These are phyloP conservation scores for Phenoliferia sp. DNA, from an alignment of 1,284 basidiomycete genomes.

Conservation along the genomic window DNA sequence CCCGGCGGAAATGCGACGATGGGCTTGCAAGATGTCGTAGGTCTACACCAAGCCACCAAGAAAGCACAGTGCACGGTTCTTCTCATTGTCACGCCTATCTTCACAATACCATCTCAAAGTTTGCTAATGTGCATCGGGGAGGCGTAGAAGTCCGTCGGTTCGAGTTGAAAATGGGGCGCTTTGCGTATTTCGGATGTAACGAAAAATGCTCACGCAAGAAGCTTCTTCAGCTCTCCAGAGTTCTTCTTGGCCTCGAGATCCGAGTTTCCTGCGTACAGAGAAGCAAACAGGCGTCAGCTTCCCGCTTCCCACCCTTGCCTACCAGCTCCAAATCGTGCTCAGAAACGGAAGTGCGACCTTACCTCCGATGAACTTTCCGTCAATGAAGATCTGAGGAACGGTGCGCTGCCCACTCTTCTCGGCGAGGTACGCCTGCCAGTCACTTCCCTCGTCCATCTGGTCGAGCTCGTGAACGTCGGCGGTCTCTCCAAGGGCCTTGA, in stretches of 20 bases:
- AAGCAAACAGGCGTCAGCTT: not conserved
- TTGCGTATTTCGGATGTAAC: too few species aligned
- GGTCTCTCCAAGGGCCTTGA: constrained; percentile 38
- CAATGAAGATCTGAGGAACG: constrained; percentile 47
- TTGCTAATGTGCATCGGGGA: too few species aligned
- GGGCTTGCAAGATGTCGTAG: too few species aligned
- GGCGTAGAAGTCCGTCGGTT: too few species aligned
- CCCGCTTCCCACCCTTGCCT: not conserved
- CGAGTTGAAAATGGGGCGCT: too few species aligned
- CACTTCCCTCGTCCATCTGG: constrained; percentile 35
- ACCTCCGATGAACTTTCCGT: constrained; percentile 43
- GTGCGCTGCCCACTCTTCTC: constrained; percentile 46
- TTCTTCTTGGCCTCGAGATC: constrained; percentile 31
- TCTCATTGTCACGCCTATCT: too few species aligned
- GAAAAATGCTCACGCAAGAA: too few species aligned
- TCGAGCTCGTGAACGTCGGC: constrained; percentile 44
- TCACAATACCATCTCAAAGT: too few species aligned
- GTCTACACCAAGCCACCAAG: too few species aligned
- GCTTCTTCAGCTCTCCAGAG: constrained; percentile 41
- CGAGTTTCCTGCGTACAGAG: constrained; percentile 10
- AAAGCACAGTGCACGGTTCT: too few species aligned
- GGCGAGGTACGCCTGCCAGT: constrained; percentile 40
- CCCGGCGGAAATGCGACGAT: too few species aligned
- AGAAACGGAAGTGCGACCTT: not conserved
- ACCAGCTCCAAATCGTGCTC: too few species aligned